Evolutionary conservation across 768 basidiomycete species (phyloP), one percentile per base, ranked within the genome.

Genomic region (Leccinum ochraceum): DNA sequence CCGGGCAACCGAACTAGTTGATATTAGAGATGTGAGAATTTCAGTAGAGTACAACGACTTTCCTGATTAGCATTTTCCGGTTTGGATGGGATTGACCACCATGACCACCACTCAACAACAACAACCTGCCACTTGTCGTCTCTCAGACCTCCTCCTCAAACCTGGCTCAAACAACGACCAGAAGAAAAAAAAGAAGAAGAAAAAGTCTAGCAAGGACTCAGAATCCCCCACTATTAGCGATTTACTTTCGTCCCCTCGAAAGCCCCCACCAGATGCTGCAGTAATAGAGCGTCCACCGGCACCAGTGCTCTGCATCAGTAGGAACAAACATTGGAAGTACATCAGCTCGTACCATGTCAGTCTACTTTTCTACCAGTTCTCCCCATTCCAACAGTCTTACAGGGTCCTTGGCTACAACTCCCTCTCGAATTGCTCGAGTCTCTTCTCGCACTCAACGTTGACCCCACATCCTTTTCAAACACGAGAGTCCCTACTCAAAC

Each of bases 311-410:
- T 91, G 89, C 72, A 95, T 95, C 67, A 92, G 89, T 76, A 84
- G 94, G 65, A 94, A 95, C 78, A 95, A 95, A 74, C 94, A 95
- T 69, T 94, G 93, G 94, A 85, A 87, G 30, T 94, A 94, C 69
- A 94, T 95, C 76, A 92, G 90, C 75, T 92, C 92, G 24, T 94
- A 91, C 72, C 91, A 93, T 73, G 92, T 92, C 77, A 61, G 88
- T 86, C 52, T 10, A 1, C 13, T 13, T 13, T 26, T 44, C 22
- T 53, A 10, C 16, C 11, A 3, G 3, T 17, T 61, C 65, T 61
- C 48, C 24, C 59, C 60, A 54, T 28, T 37, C n/a, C 28, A 53
- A 46, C 16, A 17, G 32, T 26, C 8, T 46, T 46, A 0, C 70
- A 95, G 93, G 94, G 94, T 14, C 92, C 92, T 9, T 95, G 94